Evolutionary conservation across 306 rosid genomes (phyloP).

Genomic region (Cercis canadensis): DNA sequence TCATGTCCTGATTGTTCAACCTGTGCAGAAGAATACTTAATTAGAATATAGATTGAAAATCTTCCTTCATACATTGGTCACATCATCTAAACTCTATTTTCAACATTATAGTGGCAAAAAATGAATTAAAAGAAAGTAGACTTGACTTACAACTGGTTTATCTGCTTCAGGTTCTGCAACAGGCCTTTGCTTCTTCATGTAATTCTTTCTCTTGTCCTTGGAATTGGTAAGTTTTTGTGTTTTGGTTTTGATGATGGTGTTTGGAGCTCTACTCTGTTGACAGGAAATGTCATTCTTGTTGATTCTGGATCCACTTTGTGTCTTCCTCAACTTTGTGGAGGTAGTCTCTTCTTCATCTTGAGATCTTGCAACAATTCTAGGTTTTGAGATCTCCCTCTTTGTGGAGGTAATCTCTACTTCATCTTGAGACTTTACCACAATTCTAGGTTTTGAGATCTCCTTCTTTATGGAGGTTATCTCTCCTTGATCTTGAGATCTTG

Average conservation of each 20-base stretch:
- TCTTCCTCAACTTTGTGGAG: slow-evolving; percentile 54
- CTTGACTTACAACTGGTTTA: slow-evolving; percentile 53
- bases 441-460: slow-evolving; percentile 47
- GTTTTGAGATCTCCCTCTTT: slow-evolving; percentile 52
- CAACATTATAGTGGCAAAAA: neutral
- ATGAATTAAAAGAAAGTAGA: slow-evolving; percentile 3
- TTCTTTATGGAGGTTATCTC: slow-evolving; percentile 49
- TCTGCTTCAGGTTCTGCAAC: slow-evolving; percentile 46
- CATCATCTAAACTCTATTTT: slow-evolving; percentile 10
- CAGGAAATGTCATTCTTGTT: slow-evolving; percentile 42
- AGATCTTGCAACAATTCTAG: slow-evolving; percentile 50
- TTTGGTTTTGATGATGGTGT: slow-evolving; percentile 41
- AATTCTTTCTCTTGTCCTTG: slow-evolving; percentile 50
- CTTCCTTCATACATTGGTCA: slow-evolving; percentile 25
- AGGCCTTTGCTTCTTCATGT: slow-evolving; percentile 52
- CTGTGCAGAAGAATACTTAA: slow-evolving; percentile 51
- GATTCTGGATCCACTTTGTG: slow-evolving; percentile 48
- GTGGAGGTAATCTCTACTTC: slow-evolving; percentile 48
- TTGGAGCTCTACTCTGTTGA: slow-evolving; percentile 42
- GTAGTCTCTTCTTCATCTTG: slow-evolving; percentile 55
- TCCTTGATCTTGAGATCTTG: slow-evolving; percentile 61
- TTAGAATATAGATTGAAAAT: slow-evolving; percentile 34
- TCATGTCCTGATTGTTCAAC: slow-evolving; percentile 43
- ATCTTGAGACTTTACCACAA: slow-evolving; percentile 55
- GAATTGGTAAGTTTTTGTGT: slow-evolving; percentile 33